phyloP scores from a whole-genome alignment of 176 grass and related monocot species.

The Raddia guianensis region DNA sequence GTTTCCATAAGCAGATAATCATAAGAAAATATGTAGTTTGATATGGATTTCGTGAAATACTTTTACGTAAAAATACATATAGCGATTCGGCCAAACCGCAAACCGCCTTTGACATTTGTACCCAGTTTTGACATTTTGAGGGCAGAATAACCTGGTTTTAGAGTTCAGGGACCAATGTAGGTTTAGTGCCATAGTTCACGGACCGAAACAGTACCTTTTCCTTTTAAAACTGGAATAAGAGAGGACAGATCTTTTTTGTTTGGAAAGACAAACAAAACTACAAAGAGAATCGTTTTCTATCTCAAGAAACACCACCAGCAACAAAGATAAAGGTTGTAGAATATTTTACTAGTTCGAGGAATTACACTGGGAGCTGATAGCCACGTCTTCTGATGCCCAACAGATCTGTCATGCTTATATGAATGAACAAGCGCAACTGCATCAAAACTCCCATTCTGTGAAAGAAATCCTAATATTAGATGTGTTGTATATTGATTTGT shows the following conservation, averaged over 20 bases:
- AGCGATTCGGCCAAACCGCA: too few species aligned
- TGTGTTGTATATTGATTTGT: too few species aligned
- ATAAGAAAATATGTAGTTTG: too few species aligned
- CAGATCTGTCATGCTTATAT: conserved; percentile 77
- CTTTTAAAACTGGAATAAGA: neutral
- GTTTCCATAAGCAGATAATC: too few species aligned
- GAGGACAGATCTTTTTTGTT: neutral
- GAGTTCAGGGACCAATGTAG: too few species aligned
- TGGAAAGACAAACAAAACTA: neutral
- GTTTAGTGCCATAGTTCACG: too few species aligned
- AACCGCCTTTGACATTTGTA: too few species aligned
- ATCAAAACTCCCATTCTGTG: conserved; percentile 79
- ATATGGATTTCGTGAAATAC: too few species aligned
- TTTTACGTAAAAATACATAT: too few species aligned
- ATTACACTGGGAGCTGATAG: conserved; percentile 85
- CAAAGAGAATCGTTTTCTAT: neutral
- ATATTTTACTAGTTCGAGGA: conserved; percentile 13
- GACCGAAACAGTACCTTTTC: too few species aligned
- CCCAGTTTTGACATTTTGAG: too few species aligned
- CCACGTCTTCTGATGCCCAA: conserved; percentile 77
- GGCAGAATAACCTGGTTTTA: too few species aligned
- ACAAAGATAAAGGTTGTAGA: neutral
- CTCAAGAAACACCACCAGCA: conserved; percentile 1
- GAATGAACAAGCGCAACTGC: conserved; percentile 81
- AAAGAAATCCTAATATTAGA: conserved; percentile 11